A percentile compares a stretch with the other conserved stretches of the same genome.
phyloP scores from a whole-genome alignment of 1,284 basidiomycete species.

The Cryptococcus deneoformans region DNA sequence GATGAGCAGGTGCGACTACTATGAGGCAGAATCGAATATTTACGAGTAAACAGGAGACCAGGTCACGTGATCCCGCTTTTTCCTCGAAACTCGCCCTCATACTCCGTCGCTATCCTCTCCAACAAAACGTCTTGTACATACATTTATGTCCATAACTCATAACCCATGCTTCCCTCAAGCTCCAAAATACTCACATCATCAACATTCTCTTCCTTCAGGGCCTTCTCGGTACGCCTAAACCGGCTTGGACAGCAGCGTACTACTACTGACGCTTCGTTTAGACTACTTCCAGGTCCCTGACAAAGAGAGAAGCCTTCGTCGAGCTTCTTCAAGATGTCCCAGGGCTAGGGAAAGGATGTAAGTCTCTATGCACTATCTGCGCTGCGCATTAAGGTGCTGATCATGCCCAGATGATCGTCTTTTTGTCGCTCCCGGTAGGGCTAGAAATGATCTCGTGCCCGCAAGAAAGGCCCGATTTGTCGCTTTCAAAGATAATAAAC shows the following conservation, averaged over 20 bases:
- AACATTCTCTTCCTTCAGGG: slow-evolving; percentile 1
- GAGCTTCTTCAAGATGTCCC: slow-evolving; percentile 37
- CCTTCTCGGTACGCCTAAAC: slow-evolving; percentile 11
- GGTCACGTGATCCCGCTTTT: too few species aligned
- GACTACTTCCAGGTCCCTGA: slow-evolving; percentile 16
- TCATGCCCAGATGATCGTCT: slow-evolving; percentile 50
- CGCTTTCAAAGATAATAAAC: slow-evolving; percentile 14
- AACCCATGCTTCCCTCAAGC: slow-evolving; percentile 29
- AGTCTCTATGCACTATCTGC: background rate
- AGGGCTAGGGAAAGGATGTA: slow-evolving; percentile 26
- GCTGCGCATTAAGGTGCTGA: slow-evolving; percentile 47
- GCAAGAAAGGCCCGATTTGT: slow-evolving; percentile 28
- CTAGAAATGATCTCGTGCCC: slow-evolving; percentile 35
- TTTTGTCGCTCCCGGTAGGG: slow-evolving; percentile 31
- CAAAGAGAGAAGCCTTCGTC: slow-evolving; percentile 24
- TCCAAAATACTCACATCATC: slow-evolving; percentile 21
- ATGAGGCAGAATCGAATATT: too few species aligned
- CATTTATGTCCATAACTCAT: too few species aligned
- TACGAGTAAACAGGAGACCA: too few species aligned
- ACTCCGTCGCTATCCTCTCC: too few species aligned
- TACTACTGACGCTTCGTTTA: slow-evolving; percentile 7
- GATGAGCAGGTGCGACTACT: too few species aligned
- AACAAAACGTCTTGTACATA: too few species aligned
- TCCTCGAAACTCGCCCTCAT: too few species aligned
- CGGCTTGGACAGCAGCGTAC: background rate